Evolutionary conservation across 495 filamentous ascomycete species (phyloP), one percentile per base, ranked within the genome.

Genomic region (Penicillium turbatum): DNA sequence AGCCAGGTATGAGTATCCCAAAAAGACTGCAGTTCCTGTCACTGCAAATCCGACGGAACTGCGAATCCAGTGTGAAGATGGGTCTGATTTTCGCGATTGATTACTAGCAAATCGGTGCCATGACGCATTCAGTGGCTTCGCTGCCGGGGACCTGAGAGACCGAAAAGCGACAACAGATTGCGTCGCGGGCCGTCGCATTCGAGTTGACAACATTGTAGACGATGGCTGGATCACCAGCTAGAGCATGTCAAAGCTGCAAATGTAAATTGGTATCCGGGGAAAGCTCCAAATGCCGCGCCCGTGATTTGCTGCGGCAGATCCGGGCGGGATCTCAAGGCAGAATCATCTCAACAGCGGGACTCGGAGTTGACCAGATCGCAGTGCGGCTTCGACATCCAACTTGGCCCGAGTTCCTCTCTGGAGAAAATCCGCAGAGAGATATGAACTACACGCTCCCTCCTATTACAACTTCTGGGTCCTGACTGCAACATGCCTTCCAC

Each of bases 251-350:
- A 41, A 43, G 30, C 49, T 41, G 19, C 9, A 26, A 32, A 43
- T 16, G 37, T n/a, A n/a, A 47, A 12, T 36, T 37, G 37, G 49
- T 24, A 55, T 54, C 55, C 57, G 56, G 40, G 56, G 60, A 64
- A 24, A 63, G 58, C 53, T 59, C 42, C 21, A 21, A 43, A 51
- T 35, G 29, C 10, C 30, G 27, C 17, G 49, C 19, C 11, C 27
- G 19, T 51, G 49, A 57, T 55, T 48, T 39, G 51, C 67, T 71
- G 63, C 68, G 62, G 69, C 66, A 71, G 53, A 52, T 54, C 39
- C 16, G 62, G 60, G 71, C 72, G 72, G 72, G 61, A 46, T 31
- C 26, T 6, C 34, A 35, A 31, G 72, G 72, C 72, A 75, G 69
- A 75, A 75, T 65, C 60, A 34, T 32, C 32, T 35, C 6, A 32